Base-by-base conservation (phyloP, 2,329 filamentous ascomycete species). In the Penicillium sp. region DNA sequence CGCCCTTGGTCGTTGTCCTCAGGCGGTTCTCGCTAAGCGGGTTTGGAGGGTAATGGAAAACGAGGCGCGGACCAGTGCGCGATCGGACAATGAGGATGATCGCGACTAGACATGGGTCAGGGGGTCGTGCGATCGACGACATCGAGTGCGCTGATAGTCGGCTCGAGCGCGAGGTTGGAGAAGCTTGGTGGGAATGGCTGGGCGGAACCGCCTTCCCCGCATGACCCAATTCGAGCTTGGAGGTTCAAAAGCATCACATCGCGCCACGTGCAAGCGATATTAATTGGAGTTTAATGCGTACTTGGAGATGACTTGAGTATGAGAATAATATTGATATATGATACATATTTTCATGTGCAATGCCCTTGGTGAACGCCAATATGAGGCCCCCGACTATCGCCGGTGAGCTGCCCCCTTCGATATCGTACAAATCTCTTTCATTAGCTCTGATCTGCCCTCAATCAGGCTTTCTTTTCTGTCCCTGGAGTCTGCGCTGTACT, bases 31-130 rank as follows among this genome's bases (percentile, higher is more conserved):
- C 75, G 65, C 74, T 74, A 59, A 80, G 76, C 65, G 82, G 76
- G 70, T 80, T 77, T 68, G 88, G 84, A n/a, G 92, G 92, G 71
- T 95, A 95, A 76, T 96, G 91, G 76, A 93, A 96, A 70, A 95
- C 89, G 70, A 95, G 89, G 65, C 88, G 87, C 30, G 92, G 90
- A 16, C 92, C 92, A 68, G 91, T 89, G 66, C 89, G 87, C 37
- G 90, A 91, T 66, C 90, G 85, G 70, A 91, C 87, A 66, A 93
- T 86, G 42, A 94, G 84, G 55, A 91, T 86, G 59, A 94, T 86
- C 45, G 88, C 90, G 55, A 93, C 75, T 52, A 88, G 81, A 64
- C 82, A 84, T 46, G 84, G 81, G 68, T 85, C 83, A 55, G 82
- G 81, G 43, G 81, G 80, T 7, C 80, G 77, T 22, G 75, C 74